Base-by-base conservation (phyloP, 805 yeast species). In the Pichia pseudocactophila region DNA sequence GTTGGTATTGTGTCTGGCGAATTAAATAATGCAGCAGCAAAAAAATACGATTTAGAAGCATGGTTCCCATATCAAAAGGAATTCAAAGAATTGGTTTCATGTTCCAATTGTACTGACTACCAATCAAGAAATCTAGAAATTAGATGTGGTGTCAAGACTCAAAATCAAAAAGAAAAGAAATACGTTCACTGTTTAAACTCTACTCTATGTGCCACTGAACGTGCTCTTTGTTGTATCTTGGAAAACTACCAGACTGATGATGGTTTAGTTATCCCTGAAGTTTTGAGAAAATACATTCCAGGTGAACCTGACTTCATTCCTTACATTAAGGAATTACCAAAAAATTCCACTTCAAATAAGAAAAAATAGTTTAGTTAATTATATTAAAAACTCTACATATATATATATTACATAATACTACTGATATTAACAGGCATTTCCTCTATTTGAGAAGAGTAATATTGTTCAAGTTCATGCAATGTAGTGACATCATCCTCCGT, bases 1-100 rank as follows among this genome's bases (percentile, higher is more conserved):
- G 98, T 92, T 50, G 95, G 95, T 56, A 92, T 92, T 65, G 98
- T 92, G 49, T 87, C 96, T 47, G 98, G 97, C 57, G 98, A 90
- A 72, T 79, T 92, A 64, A 92, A 92, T 76, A 92, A 92, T 57
- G 97, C 98, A 41, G 98, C 98, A 49, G 97, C 98, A 52, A 92
- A 92, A 75, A 92, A 92, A 68, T 92, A 82, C 71, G 98, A 92
- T 71, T 76, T 92, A 62, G 98, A 92, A 74, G 98, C 98, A 40
- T 92, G 98, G 98, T 92, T 92, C 94, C 98, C 98, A 62, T 92
- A 74, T 85, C 98, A 92, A 74, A 76, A 88, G 65, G 98, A 92
- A 70, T 92, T 85, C 73, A 92, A 92, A 71, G 98, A 92, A 72
- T 79, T 92, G 58, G 98, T 92, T 43, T 87, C 96, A 16, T 90